Conservation (phyloP, 2,329 filamentous ascomycete species). For the Pyrenophora seminiperda region DNA sequence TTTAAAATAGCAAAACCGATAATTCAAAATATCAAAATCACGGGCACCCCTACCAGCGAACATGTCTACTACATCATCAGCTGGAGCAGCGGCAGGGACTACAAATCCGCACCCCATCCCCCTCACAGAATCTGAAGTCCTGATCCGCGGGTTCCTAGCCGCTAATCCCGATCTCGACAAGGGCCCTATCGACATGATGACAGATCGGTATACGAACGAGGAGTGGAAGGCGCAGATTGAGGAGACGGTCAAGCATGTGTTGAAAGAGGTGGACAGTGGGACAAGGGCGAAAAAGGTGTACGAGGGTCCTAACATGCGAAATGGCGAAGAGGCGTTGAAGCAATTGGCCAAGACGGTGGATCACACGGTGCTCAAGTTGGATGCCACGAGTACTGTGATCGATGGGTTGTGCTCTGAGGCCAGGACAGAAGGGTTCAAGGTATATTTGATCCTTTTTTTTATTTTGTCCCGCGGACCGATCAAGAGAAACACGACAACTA, state of each 20-base stretch:
- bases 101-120: constrained; percentile 30
- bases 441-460: constrained; percentile 24
- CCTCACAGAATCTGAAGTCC: constrained; percentile 41
- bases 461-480: not conserved
- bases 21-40: constrained; percentile 10
- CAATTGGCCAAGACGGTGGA: constrained; percentile 51
- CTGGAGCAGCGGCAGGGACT: constrained; percentile 11
- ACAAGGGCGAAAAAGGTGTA: constrained; percentile 37
- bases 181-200: constrained; percentile 42
- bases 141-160: constrained; percentile 43
- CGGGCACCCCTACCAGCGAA: constrained; percentile 5
- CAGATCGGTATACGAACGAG: constrained; percentile 52
- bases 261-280: constrained; percentile 34
- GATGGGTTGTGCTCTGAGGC: constrained; percentile 63
- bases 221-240: constrained; percentile 53
- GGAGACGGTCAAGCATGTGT: constrained; percentile 40
- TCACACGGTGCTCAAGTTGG: constrained; percentile 57
- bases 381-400: constrained; percentile 56
- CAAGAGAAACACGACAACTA: constrained; percentile 1
- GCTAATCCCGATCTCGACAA: constrained; percentile 39
- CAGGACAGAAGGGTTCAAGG: constrained; percentile 52
- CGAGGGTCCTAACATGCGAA: constrained; percentile 34
- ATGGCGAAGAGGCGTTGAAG: constrained; percentile 33
- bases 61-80: constrained; percentile 17
- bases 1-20: constrained; percentile 12